Evolutionary conservation across 2,329 filamentous ascomycete species (phyloP).

Genomic region (Colletotrichum tabaci): DNA sequence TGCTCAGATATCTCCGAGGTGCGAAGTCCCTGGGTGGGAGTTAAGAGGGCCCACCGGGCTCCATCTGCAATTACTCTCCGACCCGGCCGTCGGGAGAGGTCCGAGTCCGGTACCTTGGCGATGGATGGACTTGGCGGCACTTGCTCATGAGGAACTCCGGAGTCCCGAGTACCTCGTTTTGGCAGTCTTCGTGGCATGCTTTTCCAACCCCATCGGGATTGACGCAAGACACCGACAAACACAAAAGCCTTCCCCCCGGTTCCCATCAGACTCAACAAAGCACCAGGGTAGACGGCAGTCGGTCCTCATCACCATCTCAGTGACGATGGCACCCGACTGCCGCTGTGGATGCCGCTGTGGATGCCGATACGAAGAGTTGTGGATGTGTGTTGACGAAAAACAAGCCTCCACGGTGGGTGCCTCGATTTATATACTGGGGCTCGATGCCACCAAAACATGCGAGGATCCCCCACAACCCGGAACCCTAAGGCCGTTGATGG

Average conservation of each 20-base stretch:
- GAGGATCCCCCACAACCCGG: slow-evolving; percentile 6
- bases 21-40: background rate
- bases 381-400: background rate
- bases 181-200: too few relatives aligned
- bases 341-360: background rate
- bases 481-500: slow-evolving; percentile 17
- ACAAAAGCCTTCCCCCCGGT: too few relatives aligned
- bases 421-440: background rate
- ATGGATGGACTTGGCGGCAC: background rate
- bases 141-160: background rate
- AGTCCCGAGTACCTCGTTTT: too few relatives aligned
- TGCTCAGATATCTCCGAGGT: background rate
- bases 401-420: slow-evolving; percentile 21
- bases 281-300: background rate
- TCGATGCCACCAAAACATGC: slow-evolving; percentile 13
- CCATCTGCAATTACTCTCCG: background rate
- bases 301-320: background rate
- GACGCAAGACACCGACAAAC: too few relatives aligned
- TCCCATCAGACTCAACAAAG: background rate
- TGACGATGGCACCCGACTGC: slow-evolving; percentile 10
- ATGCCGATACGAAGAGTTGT: background rate
- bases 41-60: background rate
- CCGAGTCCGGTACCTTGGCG: slow-evolving; percentile 3
- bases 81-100: slow-evolving; percentile 3
- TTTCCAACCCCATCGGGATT: too few relatives aligned